Percentiles rank a stretch among this genome's conserved stretches.
These are phyloP conservation scores for Jamesozyma hellenica DNA, from an alignment of 805 yeast species.

Conservation along the genomic window DNA sequence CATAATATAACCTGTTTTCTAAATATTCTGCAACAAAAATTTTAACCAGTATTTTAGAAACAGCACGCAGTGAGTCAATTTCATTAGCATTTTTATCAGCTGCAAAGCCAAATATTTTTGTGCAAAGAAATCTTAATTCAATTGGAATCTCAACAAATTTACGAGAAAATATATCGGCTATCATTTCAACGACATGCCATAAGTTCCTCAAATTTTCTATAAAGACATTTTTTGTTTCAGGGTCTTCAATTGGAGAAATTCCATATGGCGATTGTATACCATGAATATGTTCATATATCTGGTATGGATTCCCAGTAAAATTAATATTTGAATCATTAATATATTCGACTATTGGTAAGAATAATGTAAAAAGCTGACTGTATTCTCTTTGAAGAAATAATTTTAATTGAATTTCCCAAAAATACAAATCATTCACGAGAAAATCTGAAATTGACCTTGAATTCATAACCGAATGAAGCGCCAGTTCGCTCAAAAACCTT, in stretches of 20 bases:
- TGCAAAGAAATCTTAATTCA: constrained; percentile 47
- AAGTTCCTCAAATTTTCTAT: constrained; percentile 63
- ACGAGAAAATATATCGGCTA: constrained; percentile 39
- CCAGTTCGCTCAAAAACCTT: constrained; percentile 42
- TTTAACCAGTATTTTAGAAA: constrained; percentile 29
- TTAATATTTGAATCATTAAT: constrained; percentile 36
- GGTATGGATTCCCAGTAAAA: constrained; percentile 73
- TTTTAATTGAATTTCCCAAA: constrained; percentile 38
- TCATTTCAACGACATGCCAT: constrained; percentile 58
- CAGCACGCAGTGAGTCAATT: constrained; percentile 54
- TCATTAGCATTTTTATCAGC: constrained; percentile 47
- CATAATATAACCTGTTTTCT: constrained; percentile 17
- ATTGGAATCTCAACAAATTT: constrained; percentile 41
- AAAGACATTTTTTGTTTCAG: constrained; percentile 59
- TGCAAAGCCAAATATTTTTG: constrained; percentile 33
- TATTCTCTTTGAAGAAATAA: constrained; percentile 33
- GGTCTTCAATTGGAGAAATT: constrained; percentile 72
- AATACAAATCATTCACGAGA: constrained; percentile 20
- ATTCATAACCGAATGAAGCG: constrained; percentile 34
- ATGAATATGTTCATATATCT: constrained; percentile 38
- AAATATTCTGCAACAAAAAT: constrained; percentile 20
- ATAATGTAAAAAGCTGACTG: constrained; percentile 23
- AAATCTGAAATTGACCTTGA: constrained; percentile 18
- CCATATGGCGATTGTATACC: constrained; percentile 33
- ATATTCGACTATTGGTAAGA: constrained; percentile 32